These are phyloP conservation scores for Viridothelium virens DNA, from an alignment of 495 filamentous ascomycete species.

Conservation along the genomic window DNA sequence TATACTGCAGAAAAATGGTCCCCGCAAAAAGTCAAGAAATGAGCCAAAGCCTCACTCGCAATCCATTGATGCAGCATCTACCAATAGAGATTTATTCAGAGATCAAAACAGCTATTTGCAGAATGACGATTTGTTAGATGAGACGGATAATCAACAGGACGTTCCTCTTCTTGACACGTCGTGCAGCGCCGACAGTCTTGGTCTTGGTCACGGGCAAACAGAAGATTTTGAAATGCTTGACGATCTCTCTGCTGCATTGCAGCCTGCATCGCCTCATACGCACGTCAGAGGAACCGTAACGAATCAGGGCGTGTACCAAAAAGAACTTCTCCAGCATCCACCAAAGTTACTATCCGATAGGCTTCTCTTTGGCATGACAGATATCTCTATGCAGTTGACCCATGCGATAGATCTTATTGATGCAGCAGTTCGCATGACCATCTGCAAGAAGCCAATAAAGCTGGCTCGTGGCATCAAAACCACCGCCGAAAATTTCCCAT, in stretches of 20 bases:
- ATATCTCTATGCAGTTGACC: background rate
- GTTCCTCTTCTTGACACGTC: background rate
- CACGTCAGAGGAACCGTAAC: background rate
- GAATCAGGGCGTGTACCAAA: background rate
- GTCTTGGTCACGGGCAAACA: background rate
- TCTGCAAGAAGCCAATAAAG: constrained; percentile 18
- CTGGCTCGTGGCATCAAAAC: constrained; percentile 22
- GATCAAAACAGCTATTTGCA: background rate
- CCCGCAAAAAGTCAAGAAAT: background rate
- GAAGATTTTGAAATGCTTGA: constrained; percentile 2
- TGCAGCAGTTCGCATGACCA: constrained; percentile 24
- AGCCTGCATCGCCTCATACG: background rate
- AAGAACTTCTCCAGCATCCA: background rate
- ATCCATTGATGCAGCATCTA: background rate
- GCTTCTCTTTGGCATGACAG: background rate
- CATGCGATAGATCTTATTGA: constrained; percentile 21
- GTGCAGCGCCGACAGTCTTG: background rate
- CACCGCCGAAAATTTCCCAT: constrained; percentile 14
- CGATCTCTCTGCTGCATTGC: background rate
- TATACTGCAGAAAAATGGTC: background rate
- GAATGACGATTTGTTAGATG: background rate
- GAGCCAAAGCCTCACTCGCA: background rate
- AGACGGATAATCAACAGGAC: background rate
- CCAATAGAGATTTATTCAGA: background rate
- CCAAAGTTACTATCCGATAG: background rate